A percentile compares a stretch with the other conserved stretches of the same genome.
Conservation (phyloP, 164 flowering plant genomes). For the Vitis amurensis region DNA sequence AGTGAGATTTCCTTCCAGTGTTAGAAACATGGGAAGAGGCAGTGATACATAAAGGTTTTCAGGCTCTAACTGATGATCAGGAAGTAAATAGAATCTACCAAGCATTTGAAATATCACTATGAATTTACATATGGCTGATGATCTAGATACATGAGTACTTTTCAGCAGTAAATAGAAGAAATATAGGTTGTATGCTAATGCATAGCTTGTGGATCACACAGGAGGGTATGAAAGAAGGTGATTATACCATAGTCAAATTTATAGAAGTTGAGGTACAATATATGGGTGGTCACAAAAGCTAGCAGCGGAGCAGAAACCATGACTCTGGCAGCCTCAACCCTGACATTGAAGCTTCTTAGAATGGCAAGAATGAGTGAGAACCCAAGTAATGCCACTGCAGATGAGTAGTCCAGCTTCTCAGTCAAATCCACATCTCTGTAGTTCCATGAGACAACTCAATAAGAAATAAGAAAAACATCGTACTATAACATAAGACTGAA, state of each 20-base stretch:
- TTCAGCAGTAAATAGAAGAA: not conserved
- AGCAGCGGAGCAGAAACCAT: slow-evolving; percentile 89
- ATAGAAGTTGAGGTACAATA: slow-evolving; percentile 74
- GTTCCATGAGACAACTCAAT: not conserved
- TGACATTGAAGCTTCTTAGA: slow-evolving; percentile 61
- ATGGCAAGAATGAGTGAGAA: slow-evolving; percentile 62
- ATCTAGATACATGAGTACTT: not conserved
- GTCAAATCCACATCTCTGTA: slow-evolving; percentile 83
- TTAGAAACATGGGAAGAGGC: too few species aligned
- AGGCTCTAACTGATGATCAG: too few species aligned
- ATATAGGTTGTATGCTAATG: not conserved
- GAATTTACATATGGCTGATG: too few species aligned
- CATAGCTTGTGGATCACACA: not conserved
- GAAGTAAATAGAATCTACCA: too few species aligned
- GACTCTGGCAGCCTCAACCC: slow-evolving; percentile 76
- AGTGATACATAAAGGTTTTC: too few species aligned
- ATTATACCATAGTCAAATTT: slow-evolving; percentile 72
- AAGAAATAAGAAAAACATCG: not conserved
- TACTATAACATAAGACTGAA: not conserved
- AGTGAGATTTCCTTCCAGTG: too few species aligned
- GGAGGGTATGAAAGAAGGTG: not conserved
- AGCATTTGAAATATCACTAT: too few species aligned
- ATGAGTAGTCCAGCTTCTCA: slow-evolving; percentile 78
- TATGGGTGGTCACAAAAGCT: slow-evolving; percentile 83
- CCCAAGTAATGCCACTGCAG: slow-evolving; percentile 78